These are phyloP conservation scores for Ajuga reptans DNA, from an alignment of 305 asterid species.

Conservation along the genomic window DNA sequence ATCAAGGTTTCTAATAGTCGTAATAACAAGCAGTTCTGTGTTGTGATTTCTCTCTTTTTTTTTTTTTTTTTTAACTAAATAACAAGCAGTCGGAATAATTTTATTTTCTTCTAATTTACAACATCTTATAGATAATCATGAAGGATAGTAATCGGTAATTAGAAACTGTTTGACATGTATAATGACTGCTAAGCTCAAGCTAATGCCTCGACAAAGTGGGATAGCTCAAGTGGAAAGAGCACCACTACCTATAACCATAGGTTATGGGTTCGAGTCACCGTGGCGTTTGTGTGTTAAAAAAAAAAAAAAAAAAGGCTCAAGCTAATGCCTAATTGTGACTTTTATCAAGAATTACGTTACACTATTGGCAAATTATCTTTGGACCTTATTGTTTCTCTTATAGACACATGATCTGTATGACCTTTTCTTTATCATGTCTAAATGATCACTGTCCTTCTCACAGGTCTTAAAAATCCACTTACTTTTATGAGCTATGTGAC, in stretches of 20 bases:
- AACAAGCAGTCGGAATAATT: no score
- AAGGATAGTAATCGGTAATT: not conserved
- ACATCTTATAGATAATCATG: not conserved
- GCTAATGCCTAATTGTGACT: not conserved
- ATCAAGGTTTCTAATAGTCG: not conserved
- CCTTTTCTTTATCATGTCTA: not conserved
- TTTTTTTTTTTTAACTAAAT: no score
- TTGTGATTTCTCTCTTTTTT: not conserved
- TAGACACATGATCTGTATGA: not conserved
- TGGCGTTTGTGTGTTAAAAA: no score
- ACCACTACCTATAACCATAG: no score
- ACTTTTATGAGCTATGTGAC: slow-evolving; percentile 94
- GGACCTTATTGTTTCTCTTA: slow-evolving; percentile 7
- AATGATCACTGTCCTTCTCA: slow-evolving; percentile 13
- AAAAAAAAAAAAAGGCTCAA: no score
- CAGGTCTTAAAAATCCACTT: slow-evolving; percentile 95
- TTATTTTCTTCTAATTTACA: not conserved
- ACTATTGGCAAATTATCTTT: not conserved
- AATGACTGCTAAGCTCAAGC: no score
- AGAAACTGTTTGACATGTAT: not conserved
- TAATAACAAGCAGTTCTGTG: not conserved
- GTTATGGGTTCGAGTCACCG: no score
- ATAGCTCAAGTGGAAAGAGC: no score
- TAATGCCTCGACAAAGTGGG: no score
- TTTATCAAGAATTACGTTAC: not conserved